phyloP scores from a whole-genome alignment of 148 eudicot species.

The Chenopodium suecicum region DNA sequence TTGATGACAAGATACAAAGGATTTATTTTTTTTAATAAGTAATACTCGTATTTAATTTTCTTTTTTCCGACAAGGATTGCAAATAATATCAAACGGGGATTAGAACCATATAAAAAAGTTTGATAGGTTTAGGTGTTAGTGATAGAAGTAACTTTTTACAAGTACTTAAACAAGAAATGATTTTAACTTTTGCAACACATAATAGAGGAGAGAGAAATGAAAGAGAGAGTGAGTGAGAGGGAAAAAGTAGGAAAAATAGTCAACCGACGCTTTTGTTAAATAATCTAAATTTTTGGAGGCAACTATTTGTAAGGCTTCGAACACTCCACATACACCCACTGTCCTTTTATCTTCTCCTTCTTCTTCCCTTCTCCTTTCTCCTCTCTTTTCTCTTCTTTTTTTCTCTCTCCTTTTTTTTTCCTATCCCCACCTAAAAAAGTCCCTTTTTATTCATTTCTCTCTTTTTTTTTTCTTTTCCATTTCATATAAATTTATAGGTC shows the following conservation, averaged over 20 bases:
- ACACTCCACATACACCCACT: constrained; percentile 59
- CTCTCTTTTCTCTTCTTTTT: neutral
- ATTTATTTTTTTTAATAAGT: too few species aligned
- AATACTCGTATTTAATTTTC: too few species aligned
- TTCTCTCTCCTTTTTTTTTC: neutral
- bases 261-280: constrained; percentile 43
- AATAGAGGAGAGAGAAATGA: constrained; percentile 12
- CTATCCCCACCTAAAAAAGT: constrained; percentile 13
- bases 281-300: constrained; percentile 26
- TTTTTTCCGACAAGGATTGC: too few species aligned
- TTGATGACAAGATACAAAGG: too few species aligned
- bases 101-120: too few species aligned
- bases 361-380: constrained; percentile 8
- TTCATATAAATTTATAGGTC: neutral
- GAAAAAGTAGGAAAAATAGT: constrained; percentile 32
- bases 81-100: too few species aligned
- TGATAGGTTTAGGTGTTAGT: too few species aligned
- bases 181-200: neutral
- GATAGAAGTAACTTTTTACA: neutral
- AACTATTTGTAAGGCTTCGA: constrained; percentile 73
- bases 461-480: neutral
- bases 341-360: constrained; percentile 11
- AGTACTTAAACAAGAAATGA: neutral
- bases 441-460: constrained; percentile 5
- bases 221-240: neutral